A percentile compares a stretch with the other conserved stretches of the same genome.
phyloP scores from a whole-genome alignment of 192 early-diverging fungal genomes.

The Linnemannia schmuckeri region DNA sequence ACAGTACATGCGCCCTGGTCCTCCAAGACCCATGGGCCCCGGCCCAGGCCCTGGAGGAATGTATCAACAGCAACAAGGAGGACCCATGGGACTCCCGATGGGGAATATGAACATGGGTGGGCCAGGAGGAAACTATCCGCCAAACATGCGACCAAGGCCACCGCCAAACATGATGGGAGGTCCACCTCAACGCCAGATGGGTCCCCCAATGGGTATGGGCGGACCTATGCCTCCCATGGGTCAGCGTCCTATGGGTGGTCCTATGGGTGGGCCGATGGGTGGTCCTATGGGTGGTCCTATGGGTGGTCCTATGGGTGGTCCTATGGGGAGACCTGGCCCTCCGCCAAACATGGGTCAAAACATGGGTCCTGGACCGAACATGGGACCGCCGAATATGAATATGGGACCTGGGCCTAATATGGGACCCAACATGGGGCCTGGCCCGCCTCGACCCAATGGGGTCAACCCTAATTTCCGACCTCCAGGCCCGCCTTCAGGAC shows the following conservation, averaged over 20 bases:
- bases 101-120: slow-evolving; percentile 16
- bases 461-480: not conserved
- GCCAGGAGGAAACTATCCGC: slow-evolving; percentile 38
- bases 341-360: slow-evolving; percentile 9
- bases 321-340: slow-evolving; percentile 15
- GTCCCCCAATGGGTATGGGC: slow-evolving; percentile 39
- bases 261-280: slow-evolving; percentile 24
- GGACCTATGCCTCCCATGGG: slow-evolving; percentile 33
- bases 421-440: slow-evolving; percentile 26
- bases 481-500: not conserved
- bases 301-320: slow-evolving; percentile 3
- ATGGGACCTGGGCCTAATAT: slow-evolving; percentile 12
- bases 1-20: slow-evolving; percentile 44
- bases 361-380: slow-evolving; percentile 26
- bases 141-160: slow-evolving; percentile 45
- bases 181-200: slow-evolving; percentile 41
- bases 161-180: slow-evolving; percentile 42
- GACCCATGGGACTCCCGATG: slow-evolving; percentile 18
- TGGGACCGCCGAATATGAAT: slow-evolving; percentile 20
- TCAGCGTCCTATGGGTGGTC: slow-evolving; percentile 20
- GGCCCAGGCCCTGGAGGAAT: slow-evolving; percentile 36
- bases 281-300: slow-evolving; percentile 31
- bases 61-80: slow-evolving; percentile 21
- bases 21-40: slow-evolving; percentile 34
- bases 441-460: slow-evolving; percentile 1